A percentile compares a stretch with the other conserved stretches of the same genome.
phyloP scores from a whole-genome alignment of 257 asterid species.

The Plantago elongata region DNA sequence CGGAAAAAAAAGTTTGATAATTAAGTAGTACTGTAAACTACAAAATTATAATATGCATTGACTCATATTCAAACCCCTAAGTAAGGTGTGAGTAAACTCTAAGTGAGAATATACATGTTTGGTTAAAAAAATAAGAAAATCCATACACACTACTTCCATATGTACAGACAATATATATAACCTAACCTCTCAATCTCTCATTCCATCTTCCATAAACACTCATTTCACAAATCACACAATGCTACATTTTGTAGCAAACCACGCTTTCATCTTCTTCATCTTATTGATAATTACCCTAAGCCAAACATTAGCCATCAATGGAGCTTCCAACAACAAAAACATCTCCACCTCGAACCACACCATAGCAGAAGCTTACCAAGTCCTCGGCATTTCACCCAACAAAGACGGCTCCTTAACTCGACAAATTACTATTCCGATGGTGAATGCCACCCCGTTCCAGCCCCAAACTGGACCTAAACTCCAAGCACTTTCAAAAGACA shows the following conservation, averaged over 20 bases:
- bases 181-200: no score
- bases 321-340: not conserved
- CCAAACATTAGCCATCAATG: not conserved
- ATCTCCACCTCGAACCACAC: constrained; percentile 11
- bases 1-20: no score
- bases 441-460: constrained; percentile 10
- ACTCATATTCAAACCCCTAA: no score
- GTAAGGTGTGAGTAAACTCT: no score
- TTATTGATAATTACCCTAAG: not conserved
- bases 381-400: constrained; percentile 17
- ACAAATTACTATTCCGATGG: constrained; percentile 10
- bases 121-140: no score
- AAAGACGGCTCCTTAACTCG: constrained; percentile 16
- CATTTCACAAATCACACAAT: no score
- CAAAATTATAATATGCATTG: no score
- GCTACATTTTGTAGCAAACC: not conserved
- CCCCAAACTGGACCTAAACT: not conserved
- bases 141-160: no score
- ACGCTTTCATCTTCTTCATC: not conserved
- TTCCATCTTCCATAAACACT: no score
- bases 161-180: no score
- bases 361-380: constrained; percentile 16
- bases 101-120: no score
- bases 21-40: no score
- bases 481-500: constrained; percentile 19